Evolutionary conservation across 257 asterid genomes (phyloP).

Genomic region (Penstemon newberryi): DNA sequence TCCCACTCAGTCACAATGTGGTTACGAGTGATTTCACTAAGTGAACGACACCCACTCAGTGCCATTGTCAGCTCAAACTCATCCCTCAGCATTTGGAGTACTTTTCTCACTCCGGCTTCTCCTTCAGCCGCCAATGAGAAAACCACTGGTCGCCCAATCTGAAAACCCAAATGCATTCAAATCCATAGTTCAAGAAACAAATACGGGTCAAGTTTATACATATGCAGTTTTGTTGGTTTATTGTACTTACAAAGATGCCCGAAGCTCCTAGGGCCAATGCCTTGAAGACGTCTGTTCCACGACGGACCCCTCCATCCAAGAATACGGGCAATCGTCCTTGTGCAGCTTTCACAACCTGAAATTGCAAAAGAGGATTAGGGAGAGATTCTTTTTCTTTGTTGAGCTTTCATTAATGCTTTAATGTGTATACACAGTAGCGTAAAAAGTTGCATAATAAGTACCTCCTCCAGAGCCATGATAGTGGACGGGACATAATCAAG

Average conservation of each 20-base stretch:
- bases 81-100: constrained; percentile 83
- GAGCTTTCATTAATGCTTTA: too few relatives aligned
- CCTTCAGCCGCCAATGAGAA: constrained; percentile 91
- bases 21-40: constrained; percentile 76
- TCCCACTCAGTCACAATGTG: constrained; percentile 88
- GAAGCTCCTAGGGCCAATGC: constrained; percentile 95
- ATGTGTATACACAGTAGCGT: too few relatives aligned
- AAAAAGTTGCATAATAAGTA: constrained; percentile 19
- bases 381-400: too few relatives aligned
- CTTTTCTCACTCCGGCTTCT: constrained; percentile 81
- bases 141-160: constrained; percentile 95
- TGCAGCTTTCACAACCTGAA: constrained; percentile 90
- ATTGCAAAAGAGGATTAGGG: constrained; percentile 7
- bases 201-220: not conserved
- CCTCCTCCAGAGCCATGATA: constrained; percentile 89
- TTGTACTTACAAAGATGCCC: constrained; percentile 83
- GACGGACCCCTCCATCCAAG: constrained; percentile 95
- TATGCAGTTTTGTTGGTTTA: not conserved
- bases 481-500: constrained; percentile 94
- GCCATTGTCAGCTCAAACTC: constrained; percentile 98
- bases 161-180: constrained; percentile 8
- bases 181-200: not conserved
- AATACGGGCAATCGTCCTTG: constrained; percentile 91
- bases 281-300: constrained; percentile 96
- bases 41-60: constrained; percentile 76